Evolutionary conservation across 441 rosid genomes (phyloP), one percentile per base, ranked within the genome.

Genomic region (Rhodomyrtus psidioides): DNA sequence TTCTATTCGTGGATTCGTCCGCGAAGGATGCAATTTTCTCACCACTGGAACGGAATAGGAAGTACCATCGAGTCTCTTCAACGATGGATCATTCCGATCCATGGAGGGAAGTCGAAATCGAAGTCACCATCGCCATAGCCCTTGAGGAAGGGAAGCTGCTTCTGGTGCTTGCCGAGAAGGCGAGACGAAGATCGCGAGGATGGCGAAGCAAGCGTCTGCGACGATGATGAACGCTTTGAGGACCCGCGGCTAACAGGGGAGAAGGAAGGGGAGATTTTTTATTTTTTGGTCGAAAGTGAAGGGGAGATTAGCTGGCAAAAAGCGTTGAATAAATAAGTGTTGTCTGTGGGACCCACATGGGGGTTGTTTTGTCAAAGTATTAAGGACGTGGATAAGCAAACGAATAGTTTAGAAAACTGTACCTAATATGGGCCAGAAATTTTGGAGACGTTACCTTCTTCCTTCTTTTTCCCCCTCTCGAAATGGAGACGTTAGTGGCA

Each of bases 121-220:
- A 39, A 44, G 46, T 15, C 28, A 44, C 42, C 39, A 6, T 65
- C 92, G 70, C 87, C 93, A 34, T 91, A 96, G 87, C 95, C 96
- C 7, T 93, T 95, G 2, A 84, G 56, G 79, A 85, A 84, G 87
- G 60, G 86, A 6, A 94, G 97, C 24, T 93, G 92, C 83, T 93
- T 95, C 76, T 94, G 94, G 94, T 95, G 94, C 82, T 95, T 95
- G 27, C 96, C 94, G 86, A 91, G 34, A 34, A 34, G 34, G 34
- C 34, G 34, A 34, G 34, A 34, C 34, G 34, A 34, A 91, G 81
- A 93, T 95, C 57, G 92, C 93, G 81, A 91, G 90, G 83, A 90
- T 88, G 94, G 94, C 98, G 2, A 34, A 34, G 34, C 34, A 2
- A 34, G 34, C 34, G 34, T 34, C 34, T 34, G 34, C 34, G 34